A percentile compares a stretch with the other conserved stretches of the same genome.
Conservation (phyloP, 2,329 filamentous ascomycete genomes). For the Aspergillus pseudoviridinutans region DNA sequence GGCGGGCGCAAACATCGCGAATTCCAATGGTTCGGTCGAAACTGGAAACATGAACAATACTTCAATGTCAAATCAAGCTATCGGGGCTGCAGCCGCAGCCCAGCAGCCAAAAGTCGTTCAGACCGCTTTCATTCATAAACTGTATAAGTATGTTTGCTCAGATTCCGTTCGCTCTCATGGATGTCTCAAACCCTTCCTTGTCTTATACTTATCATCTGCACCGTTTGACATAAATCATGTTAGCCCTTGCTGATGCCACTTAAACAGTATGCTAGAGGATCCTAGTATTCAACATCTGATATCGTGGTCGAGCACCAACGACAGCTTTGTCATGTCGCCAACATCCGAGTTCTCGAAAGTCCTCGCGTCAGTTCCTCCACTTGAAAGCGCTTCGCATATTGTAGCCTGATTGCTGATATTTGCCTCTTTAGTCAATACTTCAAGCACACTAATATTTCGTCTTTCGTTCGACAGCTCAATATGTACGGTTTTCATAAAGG, state of each 20-base stretch:
- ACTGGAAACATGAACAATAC: conserved; percentile 24
- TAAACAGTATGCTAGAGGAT: conserved; percentile 87
- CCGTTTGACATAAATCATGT: neutral
- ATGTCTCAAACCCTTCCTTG: neutral
- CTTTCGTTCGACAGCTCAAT: conserved; percentile 94
- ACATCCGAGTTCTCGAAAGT: conserved; percentile 98
- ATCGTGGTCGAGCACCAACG: conserved; percentile 87
- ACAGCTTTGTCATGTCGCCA: conserved; percentile 98
- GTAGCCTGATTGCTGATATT: conserved; percentile 16
- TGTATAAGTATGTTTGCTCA: conserved; percentile 74
- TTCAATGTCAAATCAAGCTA: conserved; percentile 27
- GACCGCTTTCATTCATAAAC: conserved; percentile 97
- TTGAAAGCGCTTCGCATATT: neutral
- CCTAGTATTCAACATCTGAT: conserved; percentile 89
- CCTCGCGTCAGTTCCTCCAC: conserved; percentile 68
- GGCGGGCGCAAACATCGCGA: conserved; percentile 27
- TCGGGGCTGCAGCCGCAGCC: conserved; percentile 52
- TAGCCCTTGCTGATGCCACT: conserved; percentile 14
- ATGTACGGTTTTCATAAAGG: conserved; percentile 99
- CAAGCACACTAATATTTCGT: conserved; percentile 98
- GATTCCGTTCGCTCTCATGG: neutral
- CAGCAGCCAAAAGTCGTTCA: conserved; percentile 97
- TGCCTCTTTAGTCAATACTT: conserved; percentile 76
- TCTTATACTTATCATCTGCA: neutral
- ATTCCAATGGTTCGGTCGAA: conserved; percentile 32